Evolutionary conservation across 768 basidiomycete species (phyloP).

Genomic region (Pseudohyphozyma bogoriensis): DNA sequence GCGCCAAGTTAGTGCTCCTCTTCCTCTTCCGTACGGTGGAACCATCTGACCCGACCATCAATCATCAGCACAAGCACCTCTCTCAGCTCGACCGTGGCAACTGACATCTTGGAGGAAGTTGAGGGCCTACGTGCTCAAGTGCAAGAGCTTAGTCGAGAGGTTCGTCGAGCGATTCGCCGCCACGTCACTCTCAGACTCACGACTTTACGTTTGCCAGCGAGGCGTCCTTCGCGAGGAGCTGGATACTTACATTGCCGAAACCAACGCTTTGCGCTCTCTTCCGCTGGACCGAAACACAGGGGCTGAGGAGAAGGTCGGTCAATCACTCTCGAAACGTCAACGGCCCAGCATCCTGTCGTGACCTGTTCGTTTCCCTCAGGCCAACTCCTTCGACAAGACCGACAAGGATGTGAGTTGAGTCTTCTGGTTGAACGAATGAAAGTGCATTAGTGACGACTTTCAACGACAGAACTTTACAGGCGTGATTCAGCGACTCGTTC

Average conservation of each 20-base stretch:
- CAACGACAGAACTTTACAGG: conserved; percentile 53
- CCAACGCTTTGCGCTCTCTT: conserved; percentile 55
- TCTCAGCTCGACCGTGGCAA: conserved; percentile 36
- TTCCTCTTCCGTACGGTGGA: too few species aligned
- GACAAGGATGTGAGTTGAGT: conserved; percentile 54
- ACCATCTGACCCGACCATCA: too few species aligned
- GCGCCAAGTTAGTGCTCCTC: conserved; percentile 9
- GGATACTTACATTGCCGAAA: conserved; percentile 55
- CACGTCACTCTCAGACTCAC: not conserved
- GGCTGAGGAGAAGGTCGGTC: not conserved
- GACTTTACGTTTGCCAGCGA: conserved; percentile 40
- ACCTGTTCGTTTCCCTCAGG: conserved; percentile 36
- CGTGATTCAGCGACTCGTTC: conserved; percentile 64
- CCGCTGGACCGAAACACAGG: conserved; percentile 35
- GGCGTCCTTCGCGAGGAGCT: conserved; percentile 49
- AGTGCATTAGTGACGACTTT: too few species aligned
- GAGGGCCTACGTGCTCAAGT: conserved; percentile 52
- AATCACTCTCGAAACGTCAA: not conserved
- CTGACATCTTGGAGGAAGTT: conserved; percentile 50
- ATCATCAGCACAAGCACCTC: too few species aligned
- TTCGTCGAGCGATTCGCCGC: conserved; percentile 33
- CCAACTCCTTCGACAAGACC: conserved; percentile 41
- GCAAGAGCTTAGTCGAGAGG: conserved; percentile 59
- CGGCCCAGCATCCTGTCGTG: not conserved
- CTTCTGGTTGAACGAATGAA: too few species aligned